Evolutionary conservation across 2,329 filamentous ascomycete genomes (phyloP), one percentile per base, ranked within the genome.

Genomic region (Fusarium sp.): DNA sequence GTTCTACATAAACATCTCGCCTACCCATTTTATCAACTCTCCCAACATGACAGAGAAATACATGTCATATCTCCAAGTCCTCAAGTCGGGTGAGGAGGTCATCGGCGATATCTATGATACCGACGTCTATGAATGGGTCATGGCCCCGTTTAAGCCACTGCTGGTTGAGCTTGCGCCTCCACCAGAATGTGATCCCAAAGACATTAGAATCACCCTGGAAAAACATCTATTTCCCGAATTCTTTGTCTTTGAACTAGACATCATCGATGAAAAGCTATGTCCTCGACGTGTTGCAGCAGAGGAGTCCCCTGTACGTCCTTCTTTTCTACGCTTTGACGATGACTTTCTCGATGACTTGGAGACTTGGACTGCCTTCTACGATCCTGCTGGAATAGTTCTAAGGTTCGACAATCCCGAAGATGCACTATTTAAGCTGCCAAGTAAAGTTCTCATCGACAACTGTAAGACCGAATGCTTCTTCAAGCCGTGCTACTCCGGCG

Each of bases 91-190:
- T 8, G 64, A 75, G 20, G 71, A 77, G 44, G 71, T 66, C 5
- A 24, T 76, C 0, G 62, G 41, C 1, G 66, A 73, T 1, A 68
- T 77, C 28, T 74, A 70, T 22, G 73, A 76, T 20, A 72, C 66
- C 6, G 66, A 77, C 12, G 69, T 73, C 20, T 73, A 68, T 13
- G 68, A 74, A 62, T 77, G 68, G 76, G 62, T 68, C 36, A 68
- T 68, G 54, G 10, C 59, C 10, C 64, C 62, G 2, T 79, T 79
- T 41, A 50, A 72, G 32, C 47, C 66, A 4, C 62, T 79, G 13
- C 67, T 79, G 9, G 45, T 44, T 9, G 54, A 77, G 26, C 72
- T 80, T 15, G 69, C 77, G 15, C 76, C 74, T 41, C 68, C 73
- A 6, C 24, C 59, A 13, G 34, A 39, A 26, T 14, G 52, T 8